These are phyloP conservation scores for Hypoxylon sp. DNA, from an alignment of 2,329 filamentous ascomycete species.

Conservation along the genomic window DNA sequence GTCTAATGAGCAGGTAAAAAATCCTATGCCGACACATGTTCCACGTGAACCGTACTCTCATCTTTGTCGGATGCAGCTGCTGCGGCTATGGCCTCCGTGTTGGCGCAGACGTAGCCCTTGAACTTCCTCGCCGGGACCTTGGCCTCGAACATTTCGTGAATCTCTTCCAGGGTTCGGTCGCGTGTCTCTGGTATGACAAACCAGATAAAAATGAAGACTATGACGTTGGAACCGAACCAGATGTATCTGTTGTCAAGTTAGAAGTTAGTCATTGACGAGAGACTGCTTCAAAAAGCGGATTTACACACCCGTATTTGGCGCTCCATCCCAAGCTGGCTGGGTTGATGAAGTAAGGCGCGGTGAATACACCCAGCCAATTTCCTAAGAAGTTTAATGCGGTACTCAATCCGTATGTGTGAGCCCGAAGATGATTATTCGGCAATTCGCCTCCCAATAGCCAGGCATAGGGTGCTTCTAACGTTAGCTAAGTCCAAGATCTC, in stretches of 20 bases:
- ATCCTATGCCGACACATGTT: background rate
- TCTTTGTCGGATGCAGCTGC: constrained; percentile 28
- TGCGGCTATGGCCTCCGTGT: constrained; percentile 31
- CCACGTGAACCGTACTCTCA: constrained; percentile 3
- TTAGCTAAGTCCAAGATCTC: constrained; percentile 3
- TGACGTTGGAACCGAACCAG: constrained; percentile 50
- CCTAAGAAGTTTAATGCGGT: constrained; percentile 52
- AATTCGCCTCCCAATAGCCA: constrained; percentile 52
- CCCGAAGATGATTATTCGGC: constrained; percentile 50
- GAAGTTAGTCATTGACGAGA: background rate
- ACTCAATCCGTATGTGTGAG: constrained; percentile 50
- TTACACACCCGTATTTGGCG: constrained; percentile 43
- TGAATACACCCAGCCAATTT: constrained; percentile 51
- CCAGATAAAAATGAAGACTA: constrained; percentile 45
- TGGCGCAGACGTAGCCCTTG: constrained; percentile 36
- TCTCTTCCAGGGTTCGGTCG: constrained; percentile 40
- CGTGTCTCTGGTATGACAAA: constrained; percentile 39
- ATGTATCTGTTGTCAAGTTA: constrained; percentile 43
- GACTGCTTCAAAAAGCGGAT: background rate
- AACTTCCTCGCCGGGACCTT: constrained; percentile 39
- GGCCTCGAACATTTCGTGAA: constrained; percentile 42
- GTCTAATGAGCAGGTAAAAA: no score
- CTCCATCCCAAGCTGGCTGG: constrained; percentile 50
- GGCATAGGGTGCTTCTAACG: constrained; percentile 45
- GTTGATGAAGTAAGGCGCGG: constrained; percentile 54